Evolutionary conservation across 2,329 filamentous ascomycete genomes (phyloP).

Genomic region (Fusarium nanum): DNA sequence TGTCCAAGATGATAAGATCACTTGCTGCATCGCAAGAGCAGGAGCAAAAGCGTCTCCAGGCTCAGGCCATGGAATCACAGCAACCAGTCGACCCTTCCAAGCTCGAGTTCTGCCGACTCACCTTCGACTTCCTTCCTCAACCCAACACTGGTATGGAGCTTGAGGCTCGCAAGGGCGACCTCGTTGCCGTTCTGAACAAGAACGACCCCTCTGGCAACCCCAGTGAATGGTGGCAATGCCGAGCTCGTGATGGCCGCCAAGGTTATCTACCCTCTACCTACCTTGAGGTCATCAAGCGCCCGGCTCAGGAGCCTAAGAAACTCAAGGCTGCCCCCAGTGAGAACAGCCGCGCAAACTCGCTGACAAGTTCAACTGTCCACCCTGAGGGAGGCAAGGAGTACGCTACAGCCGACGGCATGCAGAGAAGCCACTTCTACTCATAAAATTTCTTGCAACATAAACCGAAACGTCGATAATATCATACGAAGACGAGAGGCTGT

Average conservation of each 20-base stretch:
- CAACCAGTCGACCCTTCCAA: slow-evolving; percentile 83
- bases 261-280: slow-evolving; percentile 94
- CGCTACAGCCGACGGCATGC: slow-evolving; percentile 65
- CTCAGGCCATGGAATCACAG: slow-evolving; percentile 63
- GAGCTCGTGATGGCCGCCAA: slow-evolving; percentile 87
- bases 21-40: slow-evolving; percentile 88
- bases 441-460: slow-evolving; percentile 45
- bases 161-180: slow-evolving; percentile 91
- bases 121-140: slow-evolving; percentile 94
- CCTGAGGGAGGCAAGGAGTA: slow-evolving; percentile 61
- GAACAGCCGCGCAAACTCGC: slow-evolving; percentile 60
- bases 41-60: slow-evolving; percentile 71
- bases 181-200: slow-evolving; percentile 93
- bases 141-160: slow-evolving; percentile 79
- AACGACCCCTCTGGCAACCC: slow-evolving; percentile 90
- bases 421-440: slow-evolving; percentile 69
- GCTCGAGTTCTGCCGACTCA: slow-evolving; percentile 93
- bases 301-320: slow-evolving; percentile 62
- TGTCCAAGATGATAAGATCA: slow-evolving; percentile 93
- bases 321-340: slow-evolving; percentile 64
- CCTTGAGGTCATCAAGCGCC: slow-evolving; percentile 76
- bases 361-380: slow-evolving; percentile 58
- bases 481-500: slow-evolving; percentile 31
- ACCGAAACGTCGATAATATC: slow-evolving; percentile 12
- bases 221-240: slow-evolving; percentile 97